Evolutionary conservation across 768 basidiomycete genomes (phyloP).

Genomic region (Boletus patriciae): DNA sequence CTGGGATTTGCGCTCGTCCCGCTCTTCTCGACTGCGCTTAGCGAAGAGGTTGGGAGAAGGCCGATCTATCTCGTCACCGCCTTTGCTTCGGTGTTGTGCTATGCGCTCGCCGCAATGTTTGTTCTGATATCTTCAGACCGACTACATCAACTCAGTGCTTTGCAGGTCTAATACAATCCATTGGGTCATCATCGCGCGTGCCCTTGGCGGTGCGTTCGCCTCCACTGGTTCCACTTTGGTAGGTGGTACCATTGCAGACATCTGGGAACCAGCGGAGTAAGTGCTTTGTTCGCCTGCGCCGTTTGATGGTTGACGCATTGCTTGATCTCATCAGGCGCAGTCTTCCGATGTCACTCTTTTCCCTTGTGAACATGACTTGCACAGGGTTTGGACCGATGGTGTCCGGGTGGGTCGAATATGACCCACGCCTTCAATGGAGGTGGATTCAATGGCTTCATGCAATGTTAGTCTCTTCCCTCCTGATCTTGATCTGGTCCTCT

Average conservation of each 20-base stretch:
- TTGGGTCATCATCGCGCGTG: conserved; percentile 58
- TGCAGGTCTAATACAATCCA: conserved; percentile 45
- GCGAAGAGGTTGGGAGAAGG: conserved; percentile 66
- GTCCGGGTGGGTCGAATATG: conserved; percentile 66
- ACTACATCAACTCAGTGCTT: neutral
- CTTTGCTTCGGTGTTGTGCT: conserved; percentile 43
- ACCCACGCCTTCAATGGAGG: conserved; percentile 61
- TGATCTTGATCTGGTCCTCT: neutral
- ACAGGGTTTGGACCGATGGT: conserved; percentile 64
- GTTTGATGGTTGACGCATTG: neutral
- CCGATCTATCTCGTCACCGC: conserved; percentile 56
- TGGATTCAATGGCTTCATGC: conserved; percentile 84
- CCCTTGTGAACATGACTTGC: conserved; percentile 57
- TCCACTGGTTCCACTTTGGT: conserved; percentile 71
- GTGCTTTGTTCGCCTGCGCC: conserved; percentile 17
- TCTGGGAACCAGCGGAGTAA: conserved; percentile 62
- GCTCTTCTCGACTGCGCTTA: conserved; percentile 63
- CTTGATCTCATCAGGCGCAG: conserved; percentile 50
- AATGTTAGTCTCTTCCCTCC: conserved; percentile 44
- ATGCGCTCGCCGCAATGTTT: conserved; percentile 36
- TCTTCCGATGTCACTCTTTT: conserved; percentile 72
- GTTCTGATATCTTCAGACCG: neutral
- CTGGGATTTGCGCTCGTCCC: conserved; percentile 64
- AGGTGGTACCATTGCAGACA: conserved; percentile 67
- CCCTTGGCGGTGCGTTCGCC: conserved; percentile 62